These are phyloP conservation scores for slime mould (Dictyostelium discoideum) DNA, from an alignment of 78 protist species.

Conservation along the genomic window dicty_2.7 NC_007088.5:1077001-1077500, in stretches of 20 bases:
- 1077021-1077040: not conserved
- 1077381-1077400: conserved; percentile 8
- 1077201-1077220: not conserved
- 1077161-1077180: not conserved
- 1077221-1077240: not conserved
- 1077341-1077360: not conserved
- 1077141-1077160: not conserved
- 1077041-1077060: not conserved
- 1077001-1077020: not conserved
- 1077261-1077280: not conserved
- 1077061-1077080: not conserved
- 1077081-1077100: not conserved
- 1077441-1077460: not conserved
- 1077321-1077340: not conserved
- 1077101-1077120: not conserved
- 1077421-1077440: not conserved
- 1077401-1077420: not conserved
- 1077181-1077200: not conserved
- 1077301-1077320: not conserved
- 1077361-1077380: not conserved
- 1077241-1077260: not conserved
- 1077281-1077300: not conserved
- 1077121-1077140: not conserved
- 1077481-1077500: not conserved
- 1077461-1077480: not conserved